These are phyloP conservation scores for Dysphania ambrosioides DNA, from an alignment of 148 eudicot genomes.

Conservation along the genomic window DNA sequence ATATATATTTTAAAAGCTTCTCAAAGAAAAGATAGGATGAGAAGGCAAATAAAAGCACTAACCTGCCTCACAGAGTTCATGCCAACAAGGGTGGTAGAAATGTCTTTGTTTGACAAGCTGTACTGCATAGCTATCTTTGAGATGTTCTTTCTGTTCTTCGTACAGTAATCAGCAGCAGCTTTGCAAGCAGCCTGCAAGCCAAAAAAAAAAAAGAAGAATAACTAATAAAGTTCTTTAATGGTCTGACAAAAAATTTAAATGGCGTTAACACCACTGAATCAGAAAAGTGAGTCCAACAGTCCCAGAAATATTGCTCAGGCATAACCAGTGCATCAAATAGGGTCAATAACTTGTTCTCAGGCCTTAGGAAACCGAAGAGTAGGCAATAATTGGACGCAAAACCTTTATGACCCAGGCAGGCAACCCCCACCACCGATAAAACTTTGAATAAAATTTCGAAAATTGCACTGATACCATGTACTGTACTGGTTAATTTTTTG, in stretches of 20 bases:
- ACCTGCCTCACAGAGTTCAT: constrained; percentile 92
- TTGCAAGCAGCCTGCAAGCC: constrained; percentile 70
- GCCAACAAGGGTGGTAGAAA: constrained; percentile 85
- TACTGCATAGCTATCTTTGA: constrained; percentile 90
- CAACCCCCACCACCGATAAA: no score
- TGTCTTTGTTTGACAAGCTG: constrained; percentile 81
- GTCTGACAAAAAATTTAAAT: neutral
- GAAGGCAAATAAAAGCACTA: constrained; percentile 4
- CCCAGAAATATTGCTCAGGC: neutral
- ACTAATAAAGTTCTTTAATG: neutral
- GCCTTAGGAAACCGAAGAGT: no score
- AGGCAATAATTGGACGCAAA: no score
- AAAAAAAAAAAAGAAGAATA: neutral
- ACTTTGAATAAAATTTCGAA: no score
- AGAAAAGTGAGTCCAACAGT: neutral
- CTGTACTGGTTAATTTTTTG: no score
- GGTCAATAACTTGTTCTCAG: no score
- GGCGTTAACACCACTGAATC: neutral
- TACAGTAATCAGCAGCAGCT: constrained; percentile 82
- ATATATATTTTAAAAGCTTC: neutral
- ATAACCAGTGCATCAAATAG: neutral
- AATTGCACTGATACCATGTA: no score
- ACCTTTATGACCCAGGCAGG: no score
- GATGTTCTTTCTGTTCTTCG: constrained; percentile 67
- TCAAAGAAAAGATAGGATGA: neutral